Conservation (phyloP, 1,139 yeast genomes). For the Lizanozyma gosingica region DNA sequence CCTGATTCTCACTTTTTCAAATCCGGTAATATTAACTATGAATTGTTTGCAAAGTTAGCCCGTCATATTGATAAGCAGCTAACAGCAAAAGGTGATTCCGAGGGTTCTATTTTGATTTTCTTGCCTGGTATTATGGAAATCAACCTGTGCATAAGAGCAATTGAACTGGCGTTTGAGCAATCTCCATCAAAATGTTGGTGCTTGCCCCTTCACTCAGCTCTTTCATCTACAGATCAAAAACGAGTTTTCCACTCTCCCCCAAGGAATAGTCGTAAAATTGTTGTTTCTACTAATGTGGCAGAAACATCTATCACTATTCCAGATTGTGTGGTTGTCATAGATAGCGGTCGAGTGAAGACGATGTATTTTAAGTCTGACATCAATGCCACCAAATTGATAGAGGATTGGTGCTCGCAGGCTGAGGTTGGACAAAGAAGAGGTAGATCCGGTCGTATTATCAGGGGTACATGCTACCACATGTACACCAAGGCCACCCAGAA, state of each 20-base stretch:
- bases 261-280: slow-evolving; percentile 55
- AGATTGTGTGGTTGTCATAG: slow-evolving; percentile 88
- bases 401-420: slow-evolving; percentile 84
- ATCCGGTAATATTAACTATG: slow-evolving; percentile 64
- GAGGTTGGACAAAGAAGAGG: slow-evolving; percentile 93
- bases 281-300: slow-evolving; percentile 85
- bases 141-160: slow-evolving; percentile 31
- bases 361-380: slow-evolving; percentile 59
- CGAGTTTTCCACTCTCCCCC: slow-evolving; percentile 55
- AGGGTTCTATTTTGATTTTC: slow-evolving; percentile 76
- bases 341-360: slow-evolving; percentile 77
- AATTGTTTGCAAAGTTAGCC: slow-evolving; percentile 54
- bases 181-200: slow-evolving; percentile 16
- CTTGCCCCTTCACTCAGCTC: slow-evolving; percentile 81
- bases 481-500: slow-evolving; percentile 57
- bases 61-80: slow-evolving; percentile 42
- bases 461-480: slow-evolving; percentile 74
- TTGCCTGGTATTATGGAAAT: slow-evolving; percentile 91
- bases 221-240: slow-evolving; percentile 75
- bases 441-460: slow-evolving; percentile 93
- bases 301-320: slow-evolving; percentile 89
- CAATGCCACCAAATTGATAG: slow-evolving; percentile 65
- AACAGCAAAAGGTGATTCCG: slow-evolving; percentile 20
- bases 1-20: slow-evolving; percentile 58
- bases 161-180: slow-evolving; percentile 13